Percentiles rank a stretch among this genome's conserved stretches.
Evolutionary conservation across 495 filamentous ascomycete species (phyloP).

Genomic region (Penicillium subrubescens): DNA sequence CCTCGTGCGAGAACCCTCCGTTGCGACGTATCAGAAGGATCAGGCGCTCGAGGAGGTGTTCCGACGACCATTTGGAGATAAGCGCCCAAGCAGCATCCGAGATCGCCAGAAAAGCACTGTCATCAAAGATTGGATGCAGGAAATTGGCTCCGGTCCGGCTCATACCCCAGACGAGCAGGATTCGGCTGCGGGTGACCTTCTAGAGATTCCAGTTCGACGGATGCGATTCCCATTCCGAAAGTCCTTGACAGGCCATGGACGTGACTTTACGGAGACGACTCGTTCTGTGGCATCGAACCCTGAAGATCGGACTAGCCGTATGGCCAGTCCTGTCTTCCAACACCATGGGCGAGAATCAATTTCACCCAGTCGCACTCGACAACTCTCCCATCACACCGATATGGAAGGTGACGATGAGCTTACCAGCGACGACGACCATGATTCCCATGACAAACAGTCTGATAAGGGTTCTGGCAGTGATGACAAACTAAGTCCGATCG

Average conservation of each 20-base stretch:
- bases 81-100: constrained; percentile 55
- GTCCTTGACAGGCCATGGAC: constrained; percentile 32
- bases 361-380: constrained; percentile 32
- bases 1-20: constrained; percentile 76
- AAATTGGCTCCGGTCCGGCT: constrained; percentile 62
- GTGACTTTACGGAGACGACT: constrained; percentile 54
- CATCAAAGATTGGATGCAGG: constrained; percentile 86
- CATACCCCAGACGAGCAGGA: constrained; percentile 66
- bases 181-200: constrained; percentile 52
- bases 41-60: constrained; percentile 93
- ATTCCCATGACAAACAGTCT: constrained; percentile 35
- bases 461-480: constrained; percentile 40
- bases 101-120: constrained; percentile 70
- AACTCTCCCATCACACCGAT: constrained; percentile 62
- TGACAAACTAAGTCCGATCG: constrained; percentile 1
- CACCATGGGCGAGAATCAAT: constrained; percentile 25
- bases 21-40: constrained; percentile 84
- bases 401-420: constrained; percentile 88
- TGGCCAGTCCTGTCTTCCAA: constrained; percentile 34
- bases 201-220: constrained; percentile 51
- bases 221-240: constrained; percentile 36
- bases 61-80: constrained; percentile 57
- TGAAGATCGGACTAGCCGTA: constrained; percentile 45
- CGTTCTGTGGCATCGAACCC: constrained; percentile 61
- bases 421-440: constrained; percentile 75